phyloP scores from a whole-genome alignment of 1,139 yeast genomes.

The Pichia sp. region DNA sequence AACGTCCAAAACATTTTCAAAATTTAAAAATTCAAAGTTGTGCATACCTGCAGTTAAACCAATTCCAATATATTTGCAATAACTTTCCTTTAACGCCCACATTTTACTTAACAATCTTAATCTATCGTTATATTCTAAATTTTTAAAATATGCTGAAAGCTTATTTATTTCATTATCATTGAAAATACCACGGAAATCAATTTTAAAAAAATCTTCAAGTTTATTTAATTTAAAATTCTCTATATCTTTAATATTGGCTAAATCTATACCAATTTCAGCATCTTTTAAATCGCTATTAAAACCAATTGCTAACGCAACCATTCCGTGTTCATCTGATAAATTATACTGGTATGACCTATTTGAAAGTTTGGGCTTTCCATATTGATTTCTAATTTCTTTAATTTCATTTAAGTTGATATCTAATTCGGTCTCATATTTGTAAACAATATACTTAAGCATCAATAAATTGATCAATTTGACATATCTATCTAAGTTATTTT shows the following conservation, averaged over 20 bases:
- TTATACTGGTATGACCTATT: constrained; percentile 36
- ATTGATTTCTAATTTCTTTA: constrained; percentile 23
- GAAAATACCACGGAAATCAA: constrained; percentile 47
- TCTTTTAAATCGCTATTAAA: constrained; percentile 23
- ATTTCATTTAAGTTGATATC: constrained; percentile 14
- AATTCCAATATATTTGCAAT: constrained; percentile 53
- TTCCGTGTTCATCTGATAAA: constrained; percentile 51
- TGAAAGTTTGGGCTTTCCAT: constrained; percentile 38
- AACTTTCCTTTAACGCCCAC: constrained; percentile 75
- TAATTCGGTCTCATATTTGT: constrained; percentile 11
- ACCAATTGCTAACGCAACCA: constrained; percentile 41
- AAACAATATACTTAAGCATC: constrained; percentile 20
- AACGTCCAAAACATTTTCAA: constrained; percentile 25
- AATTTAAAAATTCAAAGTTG: constrained; percentile 25
- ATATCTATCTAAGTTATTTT: constrained; percentile 15
- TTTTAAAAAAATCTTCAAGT: constrained; percentile 30
- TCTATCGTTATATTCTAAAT: constrained; percentile 14
- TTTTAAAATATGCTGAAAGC: constrained; percentile 21
- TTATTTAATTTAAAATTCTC: constrained; percentile 28
- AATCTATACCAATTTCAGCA: constrained; percentile 48
- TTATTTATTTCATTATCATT: constrained; percentile 35
- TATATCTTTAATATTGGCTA: constrained; percentile 50
- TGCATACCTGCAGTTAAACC: constrained; percentile 53
- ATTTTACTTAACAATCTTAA: constrained; percentile 37
- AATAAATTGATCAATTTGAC: constrained; percentile 22